Conservation (phyloP, 2,329 filamentous ascomycete genomes). For the Gnomoniopsis sp. region DNA sequence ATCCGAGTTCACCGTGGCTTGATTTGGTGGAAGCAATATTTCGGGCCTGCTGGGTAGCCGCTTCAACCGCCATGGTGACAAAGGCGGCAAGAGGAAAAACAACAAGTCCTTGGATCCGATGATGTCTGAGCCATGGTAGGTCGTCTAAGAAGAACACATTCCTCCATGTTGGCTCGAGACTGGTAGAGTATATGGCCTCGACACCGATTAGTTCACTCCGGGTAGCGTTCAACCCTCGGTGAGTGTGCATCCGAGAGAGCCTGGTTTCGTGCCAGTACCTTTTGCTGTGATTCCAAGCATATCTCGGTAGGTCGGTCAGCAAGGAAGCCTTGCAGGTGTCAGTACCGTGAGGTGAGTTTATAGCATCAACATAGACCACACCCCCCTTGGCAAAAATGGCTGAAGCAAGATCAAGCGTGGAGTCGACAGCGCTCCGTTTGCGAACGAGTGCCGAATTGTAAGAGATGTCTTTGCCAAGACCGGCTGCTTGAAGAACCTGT, state of each 20-base stretch:
- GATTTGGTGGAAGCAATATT: conserved; percentile 21
- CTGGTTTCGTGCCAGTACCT: conserved; percentile 37
- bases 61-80: conserved; percentile 49
- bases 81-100: conserved; percentile 55
- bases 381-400: conserved; percentile 3
- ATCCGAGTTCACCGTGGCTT: neutral
- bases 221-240: conserved; percentile 29
- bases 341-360: conserved; percentile 16
- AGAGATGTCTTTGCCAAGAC: conserved; percentile 3
- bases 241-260: conserved; percentile 32
- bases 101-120: conserved; percentile 53
- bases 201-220: conserved; percentile 46
- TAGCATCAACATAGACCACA: conserved; percentile 1
- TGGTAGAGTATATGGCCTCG: conserved; percentile 39
- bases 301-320: conserved; percentile 38
- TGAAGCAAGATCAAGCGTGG: conserved; percentile 1
- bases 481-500: conserved; percentile 41
- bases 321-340: conserved; percentile 27
- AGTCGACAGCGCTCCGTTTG: conserved; percentile 4
- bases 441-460: conserved; percentile 4
- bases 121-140: conserved; percentile 56
- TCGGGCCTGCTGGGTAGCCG: conserved; percentile 34
- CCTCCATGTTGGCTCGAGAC: conserved; percentile 46
- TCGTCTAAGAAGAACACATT: conserved; percentile 45
- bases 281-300: conserved; percentile 44